phyloP scores from a whole-genome alignment of 1,139 yeast species.

The Lodderomyces margitis region DNA sequence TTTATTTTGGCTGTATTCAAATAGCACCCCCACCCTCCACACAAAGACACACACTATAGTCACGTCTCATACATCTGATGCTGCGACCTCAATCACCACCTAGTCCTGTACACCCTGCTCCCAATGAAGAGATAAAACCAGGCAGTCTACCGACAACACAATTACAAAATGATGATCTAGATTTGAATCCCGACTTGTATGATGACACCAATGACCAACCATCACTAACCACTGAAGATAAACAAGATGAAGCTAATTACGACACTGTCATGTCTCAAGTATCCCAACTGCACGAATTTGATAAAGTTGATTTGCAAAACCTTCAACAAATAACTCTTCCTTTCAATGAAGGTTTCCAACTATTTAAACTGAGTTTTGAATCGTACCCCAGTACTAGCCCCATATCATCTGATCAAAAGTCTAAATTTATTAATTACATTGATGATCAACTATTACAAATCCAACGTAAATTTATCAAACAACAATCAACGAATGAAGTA shows the following conservation, averaged over 20 bases:
- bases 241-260: constrained; percentile 6
- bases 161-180: constrained; percentile 28
- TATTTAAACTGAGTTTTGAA: constrained; percentile 10
- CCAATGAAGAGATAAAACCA: constrained; percentile 40
- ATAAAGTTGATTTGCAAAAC: constrained; percentile 17
- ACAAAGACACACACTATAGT: no score
- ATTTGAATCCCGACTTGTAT: constrained; percentile 42
- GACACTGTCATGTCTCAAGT: neutral
- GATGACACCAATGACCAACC: constrained; percentile 18
- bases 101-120: constrained; percentile 49
- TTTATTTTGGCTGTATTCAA: no score
- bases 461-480: constrained; percentile 65
- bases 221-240: neutral
- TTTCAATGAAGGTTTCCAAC: constrained; percentile 27
- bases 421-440: constrained; percentile 56
- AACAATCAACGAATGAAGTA: constrained; percentile 39
- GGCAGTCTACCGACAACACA: constrained; percentile 27
- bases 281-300: constrained; percentile 10
- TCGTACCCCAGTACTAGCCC: neutral
- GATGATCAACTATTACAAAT: constrained; percentile 58
- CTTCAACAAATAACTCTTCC: constrained; percentile 25
- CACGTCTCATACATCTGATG: no score
- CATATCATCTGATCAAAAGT: constrained; percentile 46
- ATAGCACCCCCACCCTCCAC: no score
- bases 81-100: constrained; percentile 25